These are phyloP conservation scores for Mycena sanguinolenta DNA, from an alignment of 768 basidiomycete species.

Conservation along the genomic window DNA sequence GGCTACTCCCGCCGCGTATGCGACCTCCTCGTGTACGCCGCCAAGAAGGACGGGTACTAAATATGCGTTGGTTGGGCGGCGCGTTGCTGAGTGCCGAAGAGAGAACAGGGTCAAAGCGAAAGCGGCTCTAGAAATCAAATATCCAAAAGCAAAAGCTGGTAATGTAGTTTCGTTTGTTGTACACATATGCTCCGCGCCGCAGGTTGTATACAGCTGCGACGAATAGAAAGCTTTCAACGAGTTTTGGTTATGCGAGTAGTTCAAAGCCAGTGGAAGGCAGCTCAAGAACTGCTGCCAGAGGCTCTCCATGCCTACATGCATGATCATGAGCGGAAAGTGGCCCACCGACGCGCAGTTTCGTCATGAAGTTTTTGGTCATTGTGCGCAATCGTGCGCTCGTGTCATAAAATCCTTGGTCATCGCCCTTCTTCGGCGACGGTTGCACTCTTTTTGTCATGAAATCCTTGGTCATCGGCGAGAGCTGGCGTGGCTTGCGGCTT, in stretches of 20 bases:
- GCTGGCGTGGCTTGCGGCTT: conserved; percentile 22
- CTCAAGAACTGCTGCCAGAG: no score
- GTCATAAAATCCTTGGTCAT: no score
- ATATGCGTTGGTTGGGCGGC: neutral
- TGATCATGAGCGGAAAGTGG: no score
- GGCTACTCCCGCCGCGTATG: conserved; percentile 94
- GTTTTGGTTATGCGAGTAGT: no score
- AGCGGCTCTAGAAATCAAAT: neutral
- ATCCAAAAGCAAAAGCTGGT: conserved; percentile 17
- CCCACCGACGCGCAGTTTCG: no score
- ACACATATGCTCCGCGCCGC: conserved; percentile 27
- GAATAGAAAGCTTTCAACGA: conserved; percentile 20
- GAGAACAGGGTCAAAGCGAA: neutral
- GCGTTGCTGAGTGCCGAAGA: neutral
- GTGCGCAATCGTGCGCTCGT: no score
- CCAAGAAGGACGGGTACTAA: conserved; percentile 71
- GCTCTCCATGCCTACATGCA: no score
- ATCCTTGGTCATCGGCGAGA: neutral
- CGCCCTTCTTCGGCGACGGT: neutral
- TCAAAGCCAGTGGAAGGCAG: no score
- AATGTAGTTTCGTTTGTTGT: conserved; percentile 23
- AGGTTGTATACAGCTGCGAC: conserved; percentile 11
- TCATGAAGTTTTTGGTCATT: no score
- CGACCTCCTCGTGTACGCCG: conserved; percentile 88
- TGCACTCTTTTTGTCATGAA: no score